These are phyloP conservation scores for Boletus subcaerulescens DNA, from an alignment of 768 basidiomycete species.

Conservation along the genomic window DNA sequence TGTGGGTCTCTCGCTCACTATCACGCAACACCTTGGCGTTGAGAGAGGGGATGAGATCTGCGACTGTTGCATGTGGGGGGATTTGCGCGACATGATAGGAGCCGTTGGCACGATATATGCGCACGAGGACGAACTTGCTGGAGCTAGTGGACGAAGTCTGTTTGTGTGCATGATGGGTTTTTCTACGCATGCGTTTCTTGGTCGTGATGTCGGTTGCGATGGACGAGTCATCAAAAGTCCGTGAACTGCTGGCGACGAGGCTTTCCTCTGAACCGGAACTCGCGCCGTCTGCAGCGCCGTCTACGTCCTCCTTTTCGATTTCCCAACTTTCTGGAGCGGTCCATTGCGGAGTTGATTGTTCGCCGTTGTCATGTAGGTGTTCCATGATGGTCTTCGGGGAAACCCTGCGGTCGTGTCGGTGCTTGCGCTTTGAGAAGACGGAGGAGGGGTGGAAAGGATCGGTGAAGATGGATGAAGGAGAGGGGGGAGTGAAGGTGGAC, in stretches of 20 bases:
- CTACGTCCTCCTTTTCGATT: conserved; percentile 50
- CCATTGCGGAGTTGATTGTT: conserved; percentile 46
- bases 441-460: conserved; percentile 35
- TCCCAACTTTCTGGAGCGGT: conserved; percentile 77
- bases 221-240: conserved; percentile 12
- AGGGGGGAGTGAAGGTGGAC: conserved; percentile 41
- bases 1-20: conserved; percentile 57
- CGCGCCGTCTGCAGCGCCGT: conserved; percentile 33
- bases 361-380: conserved; percentile 7
- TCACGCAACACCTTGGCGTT: conserved; percentile 53
- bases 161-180: conserved; percentile 22
- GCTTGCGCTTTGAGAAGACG: conserved; percentile 21
- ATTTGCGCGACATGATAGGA: conserved; percentile 70
- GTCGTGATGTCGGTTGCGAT: conserved; percentile 8
- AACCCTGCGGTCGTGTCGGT: conserved; percentile 37
- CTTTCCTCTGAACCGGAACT: conserved; percentile 42
- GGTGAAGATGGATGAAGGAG: conserved; percentile 33
- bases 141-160: conserved; percentile 10
- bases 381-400: conserved; percentile 47
- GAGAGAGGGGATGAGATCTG: conserved; percentile 59
- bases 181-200: conserved; percentile 25
- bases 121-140: conserved; percentile 49
- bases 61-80: conserved; percentile 62
- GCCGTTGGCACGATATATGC: conserved; percentile 74
- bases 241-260: conserved; percentile 16